Evolutionary conservation across 2,329 filamentous ascomycete genomes (phyloP).

Genomic region (Albophoma yamanashiensis): DNA sequence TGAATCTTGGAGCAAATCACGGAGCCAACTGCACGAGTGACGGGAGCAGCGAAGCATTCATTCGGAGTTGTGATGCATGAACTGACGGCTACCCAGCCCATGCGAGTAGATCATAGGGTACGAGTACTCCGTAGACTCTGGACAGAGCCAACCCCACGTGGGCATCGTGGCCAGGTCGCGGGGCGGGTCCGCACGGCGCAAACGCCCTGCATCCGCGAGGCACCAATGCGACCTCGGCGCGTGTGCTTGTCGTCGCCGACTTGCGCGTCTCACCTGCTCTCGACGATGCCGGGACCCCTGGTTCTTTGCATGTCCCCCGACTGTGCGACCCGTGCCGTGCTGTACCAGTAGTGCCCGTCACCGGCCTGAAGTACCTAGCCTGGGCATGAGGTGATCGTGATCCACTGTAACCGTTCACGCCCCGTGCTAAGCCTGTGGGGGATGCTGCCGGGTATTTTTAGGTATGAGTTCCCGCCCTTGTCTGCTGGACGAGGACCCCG

Average conservation of each 20-base stretch:
- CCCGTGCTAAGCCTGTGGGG: neutral
- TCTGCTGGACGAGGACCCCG: neutral
- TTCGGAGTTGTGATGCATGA: neutral
- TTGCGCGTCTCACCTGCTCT: neutral
- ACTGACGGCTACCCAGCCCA: neutral
- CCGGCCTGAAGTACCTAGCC: no score
- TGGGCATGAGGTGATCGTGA: neutral
- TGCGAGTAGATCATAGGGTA: no score
- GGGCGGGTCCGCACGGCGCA: no score
- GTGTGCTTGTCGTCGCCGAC: neutral
- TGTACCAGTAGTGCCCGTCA: neutral
- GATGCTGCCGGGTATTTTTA: neutral
- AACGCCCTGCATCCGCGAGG: no score
- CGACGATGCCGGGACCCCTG: neutral
- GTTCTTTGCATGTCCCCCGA: neutral
- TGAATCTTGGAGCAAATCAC: neutral
- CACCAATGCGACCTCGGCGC: no score
- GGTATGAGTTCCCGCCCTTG: no score
- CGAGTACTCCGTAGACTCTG: neutral
- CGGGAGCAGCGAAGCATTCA: neutral
- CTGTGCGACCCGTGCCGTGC: neutral
- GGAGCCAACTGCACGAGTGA: neutral
- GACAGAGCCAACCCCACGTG: neutral
- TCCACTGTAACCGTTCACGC: neutral
- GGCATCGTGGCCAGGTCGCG: neutral